Evolutionary conservation across 106 monocot genomes (phyloP), one percentile per base, ranked within the genome.

Genomic region (Iris macrosiphon): DNA sequence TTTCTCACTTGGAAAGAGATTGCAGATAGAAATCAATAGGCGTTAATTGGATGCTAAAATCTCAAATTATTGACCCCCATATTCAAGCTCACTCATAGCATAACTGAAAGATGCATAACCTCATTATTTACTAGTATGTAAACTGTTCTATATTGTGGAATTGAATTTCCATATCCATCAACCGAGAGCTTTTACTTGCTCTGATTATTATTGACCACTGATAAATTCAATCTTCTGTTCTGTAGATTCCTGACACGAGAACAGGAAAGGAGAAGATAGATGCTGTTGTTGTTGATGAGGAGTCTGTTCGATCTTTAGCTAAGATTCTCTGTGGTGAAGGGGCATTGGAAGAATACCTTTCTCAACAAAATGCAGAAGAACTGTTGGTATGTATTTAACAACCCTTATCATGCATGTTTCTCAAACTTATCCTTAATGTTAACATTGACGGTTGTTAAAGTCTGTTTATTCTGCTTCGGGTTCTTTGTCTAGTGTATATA

Each of bases 261-360:
- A 63, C 69, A 33, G 87, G 72, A 19, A 72, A 83, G 45, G 80
- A 87, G 10, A 77, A 70, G 60, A 93, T 93, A 46, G 92, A 93
- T 72, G 92, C 87, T 45, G 92, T 87, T 13, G 74, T 93, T 30
- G 83, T 93, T 61, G 92, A 83, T 59, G 92, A 87, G 53, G 92
- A 93, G 31, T 70, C 87, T 43, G 67, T 86, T 60, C 75, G 85
- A 49, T 65, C 78, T 40, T n/a, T 46, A 32, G 92, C 87, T n/a
- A 93, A 93, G 69, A 77, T 93, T 62, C 74, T 93, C 45, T 55
- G 24, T 20, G 92, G 92, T 24, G 79, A 83, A 62, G 80, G 74
- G 24, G 77, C 87, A 38, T 46, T 87, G 44, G 80, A 87, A 30
- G 60, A 43, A 2, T 93, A 70, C 41, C 87, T 92, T 57, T 66